Percentiles rank a stretch among this genome's conserved stretches.
Evolutionary conservation across 1,139 yeast species (phyloP).

Genomic region (Lodderomyces theae): DNA sequence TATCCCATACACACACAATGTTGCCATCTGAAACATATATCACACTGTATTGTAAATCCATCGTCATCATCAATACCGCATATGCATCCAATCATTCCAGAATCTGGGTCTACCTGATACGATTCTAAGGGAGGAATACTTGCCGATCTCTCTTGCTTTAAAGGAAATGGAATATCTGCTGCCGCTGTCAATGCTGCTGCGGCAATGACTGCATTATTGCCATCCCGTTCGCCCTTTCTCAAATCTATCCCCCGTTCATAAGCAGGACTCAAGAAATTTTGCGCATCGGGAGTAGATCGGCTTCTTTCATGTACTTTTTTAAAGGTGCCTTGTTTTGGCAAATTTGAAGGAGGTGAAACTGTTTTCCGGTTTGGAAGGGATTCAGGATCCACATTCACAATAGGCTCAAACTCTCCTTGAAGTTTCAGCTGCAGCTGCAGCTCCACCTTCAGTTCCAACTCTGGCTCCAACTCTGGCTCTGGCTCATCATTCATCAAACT

Average conservation of each 20-base stretch:
- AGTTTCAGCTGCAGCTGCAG: too few relatives aligned
- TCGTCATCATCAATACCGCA: conserved; percentile 91
- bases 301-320: conserved; percentile 18
- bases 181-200: conserved; percentile 75
- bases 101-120: conserved; percentile 70
- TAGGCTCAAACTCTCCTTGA: too few relatives aligned
- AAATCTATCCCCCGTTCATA: conserved; percentile 43
- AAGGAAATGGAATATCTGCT: conserved; percentile 62
- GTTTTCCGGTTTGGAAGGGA: conserved; percentile 10
- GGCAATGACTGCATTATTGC: conserved; percentile 57
- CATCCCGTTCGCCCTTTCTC: conserved; percentile 35
- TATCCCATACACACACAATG: conserved; percentile 89
- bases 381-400: too few relatives aligned
- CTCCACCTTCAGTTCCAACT: conserved; percentile 5
- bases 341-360: conserved; percentile 5
- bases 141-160: conserved; percentile 16
- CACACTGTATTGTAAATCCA: conserved; percentile 94
- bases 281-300: conserved; percentile 22
- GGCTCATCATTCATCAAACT: conserved; percentile 14
- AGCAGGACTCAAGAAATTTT: conserved; percentile 9
- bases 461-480: conserved; percentile 4
- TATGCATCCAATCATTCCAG: conserved; percentile 85
- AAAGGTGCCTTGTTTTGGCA: conserved; percentile 15
- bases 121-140: conserved; percentile 34
- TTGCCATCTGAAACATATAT: conserved; percentile 89